Conservation (phyloP, 2,329 filamentous ascomycete species). For the Xylaria multiplex region DNA sequence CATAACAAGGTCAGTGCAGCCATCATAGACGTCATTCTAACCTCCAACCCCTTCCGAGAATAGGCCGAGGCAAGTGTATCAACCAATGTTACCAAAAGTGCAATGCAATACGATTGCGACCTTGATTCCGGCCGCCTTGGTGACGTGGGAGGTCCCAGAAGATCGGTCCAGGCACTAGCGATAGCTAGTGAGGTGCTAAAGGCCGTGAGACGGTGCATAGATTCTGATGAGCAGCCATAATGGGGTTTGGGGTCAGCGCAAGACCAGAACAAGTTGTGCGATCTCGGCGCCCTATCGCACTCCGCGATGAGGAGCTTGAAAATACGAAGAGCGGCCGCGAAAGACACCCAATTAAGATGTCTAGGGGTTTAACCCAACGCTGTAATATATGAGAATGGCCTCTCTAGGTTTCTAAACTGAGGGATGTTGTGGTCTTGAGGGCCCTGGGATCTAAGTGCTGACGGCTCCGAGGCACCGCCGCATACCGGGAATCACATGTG, state of each 20-base stretch:
- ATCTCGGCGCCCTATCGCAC: conserved; percentile 12
- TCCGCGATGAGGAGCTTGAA: not conserved
- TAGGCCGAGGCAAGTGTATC: conserved; percentile 5
- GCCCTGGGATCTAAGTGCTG: not conserved
- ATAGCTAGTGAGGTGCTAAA: conserved; percentile 17
- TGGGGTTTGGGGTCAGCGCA: not conserved
- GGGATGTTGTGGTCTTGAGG: not conserved
- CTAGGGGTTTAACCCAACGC: not conserved
- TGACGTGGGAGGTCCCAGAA: not conserved
- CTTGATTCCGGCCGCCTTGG: not conserved
- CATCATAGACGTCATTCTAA: not conserved
- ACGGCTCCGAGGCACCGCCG: conserved; percentile 19
- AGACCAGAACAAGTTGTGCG: conserved; percentile 11
- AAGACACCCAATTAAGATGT: not conserved
- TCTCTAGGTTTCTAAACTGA: not conserved
- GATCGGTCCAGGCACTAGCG: conserved; percentile 8
- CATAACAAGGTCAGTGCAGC: conserved; percentile 1
- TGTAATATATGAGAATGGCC: not conserved
- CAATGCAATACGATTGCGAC: not conserved
- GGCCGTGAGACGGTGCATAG: not conserved
- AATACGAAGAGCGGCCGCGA: not conserved
- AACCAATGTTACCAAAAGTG: conserved; percentile 8
- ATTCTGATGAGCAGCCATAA: not conserved
- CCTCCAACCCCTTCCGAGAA: conserved; percentile 1
- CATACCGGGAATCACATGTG: conserved; percentile 28